Base-by-base conservation (phyloP, 192 early-diverging fungal species). In the Rhizophagus clarus region DNA sequence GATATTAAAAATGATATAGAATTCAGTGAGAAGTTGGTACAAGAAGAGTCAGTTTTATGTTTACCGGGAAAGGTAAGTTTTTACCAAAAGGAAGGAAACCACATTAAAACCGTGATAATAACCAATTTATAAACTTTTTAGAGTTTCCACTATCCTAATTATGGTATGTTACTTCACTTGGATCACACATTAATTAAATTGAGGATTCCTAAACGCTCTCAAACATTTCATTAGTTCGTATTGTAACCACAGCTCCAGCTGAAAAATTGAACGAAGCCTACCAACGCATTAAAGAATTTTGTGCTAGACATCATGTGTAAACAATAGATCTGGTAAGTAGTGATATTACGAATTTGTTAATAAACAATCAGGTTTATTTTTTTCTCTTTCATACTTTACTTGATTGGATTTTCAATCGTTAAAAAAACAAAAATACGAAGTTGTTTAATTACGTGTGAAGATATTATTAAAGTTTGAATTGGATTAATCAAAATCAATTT, bases 11-110 rank as follows among this genome's bases (percentile, higher is more conserved):
- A 91, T 72, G 96, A 97, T 77, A 89, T 95, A 32, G 92, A 95
- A 42, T 97, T 96, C 81, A 93, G 90, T 40, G 88, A 92, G 82
- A 93, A 93, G 84, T 88, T 97, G 70, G 86, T 92, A 61, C 88
- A 89, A 68, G 96, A 97, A 81, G 93, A 97, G 82, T 91, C 89
- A 31, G 96, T 97, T 17, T 87, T 95, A 76, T 92, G 93, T 73
- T 85, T 97, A 69, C 95, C 96, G 32, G 96, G 96, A 24, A 85
- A 88, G 78, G 91, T 92, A 84, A 68, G 63, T 28, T 66, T 63
- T 31, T 14, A 31, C 8, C 31, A 15, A 29, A 66, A 17, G 29
- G 24, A 17, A 32, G 26, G 0, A 15, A 66, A 15, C 12, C 12
- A 15, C 0, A 9, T 31, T 28, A 5, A 66, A n/a, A 24, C 5